These are phyloP conservation scores for Aspergillus ellipticus DNA, from an alignment of 495 filamentous ascomycete genomes.

Conservation along the genomic window DNA sequence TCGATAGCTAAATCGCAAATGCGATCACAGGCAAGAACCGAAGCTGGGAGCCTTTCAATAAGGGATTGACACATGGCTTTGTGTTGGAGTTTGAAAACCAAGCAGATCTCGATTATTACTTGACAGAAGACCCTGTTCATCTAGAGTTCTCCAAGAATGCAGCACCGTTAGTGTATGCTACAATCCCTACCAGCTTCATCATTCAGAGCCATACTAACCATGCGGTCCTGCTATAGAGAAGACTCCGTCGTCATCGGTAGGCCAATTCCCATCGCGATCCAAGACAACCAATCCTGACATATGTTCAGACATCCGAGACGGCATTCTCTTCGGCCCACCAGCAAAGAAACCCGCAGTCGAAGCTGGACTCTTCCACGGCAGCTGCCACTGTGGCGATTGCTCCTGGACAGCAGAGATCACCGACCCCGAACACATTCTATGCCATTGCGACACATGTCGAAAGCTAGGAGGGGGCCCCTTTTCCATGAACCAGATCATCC, in stretches of 20 bases:
- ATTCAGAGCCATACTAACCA: neutral
- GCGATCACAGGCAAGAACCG: neutral
- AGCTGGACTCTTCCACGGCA: slow-evolving; percentile 32
- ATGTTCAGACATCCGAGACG: neutral
- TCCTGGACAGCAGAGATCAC: slow-evolving; percentile 45
- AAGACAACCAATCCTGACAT: neutral
- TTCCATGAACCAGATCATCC: slow-evolving; percentile 50
- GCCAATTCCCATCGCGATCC: neutral
- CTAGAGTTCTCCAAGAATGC: slow-evolving; percentile 6
- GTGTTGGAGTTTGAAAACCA: slow-evolving; percentile 16
- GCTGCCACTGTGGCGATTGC: slow-evolving; percentile 50
- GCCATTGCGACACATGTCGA: slow-evolving; percentile 54
- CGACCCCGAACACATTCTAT: slow-evolving; percentile 41
- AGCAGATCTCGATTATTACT: slow-evolving; percentile 12
- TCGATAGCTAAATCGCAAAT: no score
- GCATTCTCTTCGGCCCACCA: slow-evolving; percentile 1
- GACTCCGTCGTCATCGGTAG: neutral
- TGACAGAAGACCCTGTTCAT: slow-evolving; percentile 8
- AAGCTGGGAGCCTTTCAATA: neutral
- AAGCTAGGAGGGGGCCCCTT: slow-evolving; percentile 40
- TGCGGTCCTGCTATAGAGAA: neutral
- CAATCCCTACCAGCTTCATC: neutral
- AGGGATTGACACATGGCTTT: slow-evolving; percentile 9
- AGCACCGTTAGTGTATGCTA: neutral
- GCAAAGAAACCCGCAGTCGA: neutral